Evolutionary conservation across 345 rosid species (phyloP).

Genomic region (Cardamine chenopodiifolia): DNA sequence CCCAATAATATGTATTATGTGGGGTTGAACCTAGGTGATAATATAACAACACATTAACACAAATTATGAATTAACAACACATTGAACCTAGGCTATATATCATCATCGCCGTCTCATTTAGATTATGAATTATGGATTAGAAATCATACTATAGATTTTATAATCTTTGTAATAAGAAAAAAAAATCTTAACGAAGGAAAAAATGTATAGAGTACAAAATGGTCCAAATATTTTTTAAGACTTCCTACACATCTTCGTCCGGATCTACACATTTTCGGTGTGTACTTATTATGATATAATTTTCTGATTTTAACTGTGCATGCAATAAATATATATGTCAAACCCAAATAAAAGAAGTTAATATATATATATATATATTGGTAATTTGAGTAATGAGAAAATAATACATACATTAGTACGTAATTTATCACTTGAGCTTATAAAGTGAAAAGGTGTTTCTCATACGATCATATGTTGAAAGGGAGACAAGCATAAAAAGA

Average conservation of each 20-base stretch:
- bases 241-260: too few relatives aligned
- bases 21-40: neutral
- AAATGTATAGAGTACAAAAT: neutral
- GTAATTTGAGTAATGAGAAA: neutral
- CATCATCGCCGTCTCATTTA: neutral
- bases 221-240: neutral
- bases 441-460: conserved; percentile 18
- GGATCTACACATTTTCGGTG: neutral
- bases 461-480: conserved; percentile 33
- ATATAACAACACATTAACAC: neutral
- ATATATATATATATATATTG: neutral
- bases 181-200: neutral
- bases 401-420: neutral
- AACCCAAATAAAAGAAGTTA: neutral
- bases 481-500: neutral
- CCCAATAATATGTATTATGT: neutral
- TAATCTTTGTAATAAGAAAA: too few relatives aligned
- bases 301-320: neutral
- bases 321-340: neutral
- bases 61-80: neutral
- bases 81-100: too few relatives aligned
- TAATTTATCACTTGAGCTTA: conserved; percentile 30
- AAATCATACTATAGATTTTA: neutral
- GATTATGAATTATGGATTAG: neutral
- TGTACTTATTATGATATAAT: neutral